These are phyloP conservation scores for Aspergillus avenaceus DNA, from an alignment of 495 filamentous ascomycete genomes.

Conservation along the genomic window DNA sequence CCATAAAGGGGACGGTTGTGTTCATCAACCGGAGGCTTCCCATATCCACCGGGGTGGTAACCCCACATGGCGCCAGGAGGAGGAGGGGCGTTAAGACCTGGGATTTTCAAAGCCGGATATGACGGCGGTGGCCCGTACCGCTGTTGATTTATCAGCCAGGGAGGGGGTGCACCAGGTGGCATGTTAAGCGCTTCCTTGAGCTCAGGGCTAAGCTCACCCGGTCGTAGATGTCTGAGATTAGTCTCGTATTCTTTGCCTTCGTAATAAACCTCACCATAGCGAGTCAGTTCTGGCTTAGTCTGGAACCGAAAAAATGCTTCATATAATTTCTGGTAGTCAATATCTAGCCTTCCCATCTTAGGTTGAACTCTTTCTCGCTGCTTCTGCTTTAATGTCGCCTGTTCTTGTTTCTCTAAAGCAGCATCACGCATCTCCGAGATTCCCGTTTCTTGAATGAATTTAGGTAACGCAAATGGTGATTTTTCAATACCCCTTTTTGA, in stretches of 20 bases:
- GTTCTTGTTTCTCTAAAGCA: constrained; percentile 89
- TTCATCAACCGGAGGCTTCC: constrained; percentile 92
- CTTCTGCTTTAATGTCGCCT: constrained; percentile 87
- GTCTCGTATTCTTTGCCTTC: constrained; percentile 98
- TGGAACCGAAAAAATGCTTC: constrained; percentile 98
- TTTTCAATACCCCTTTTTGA: constrained; percentile 97
- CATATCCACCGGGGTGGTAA: constrained; percentile 91
- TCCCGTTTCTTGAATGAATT: constrained; percentile 96
- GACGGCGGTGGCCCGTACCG: constrained; percentile 88
- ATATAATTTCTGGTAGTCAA: constrained; percentile 96
- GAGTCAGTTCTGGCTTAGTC: constrained; percentile 88
- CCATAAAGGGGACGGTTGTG: constrained; percentile 86
- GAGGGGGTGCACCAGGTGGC: constrained; percentile 87
- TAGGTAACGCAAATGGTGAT: constrained; percentile 83
- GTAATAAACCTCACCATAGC: constrained; percentile 97
- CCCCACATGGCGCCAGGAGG: constrained; percentile 95
- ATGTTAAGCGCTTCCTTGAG: constrained; percentile 93
- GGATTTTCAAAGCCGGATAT: constrained; percentile 88
- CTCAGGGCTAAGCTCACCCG: constrained; percentile 86
- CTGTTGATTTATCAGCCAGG: constrained; percentile 97
- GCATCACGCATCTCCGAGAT: constrained; percentile 98
- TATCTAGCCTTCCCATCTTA: constrained; percentile 96
- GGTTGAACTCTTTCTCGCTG: constrained; percentile 91
- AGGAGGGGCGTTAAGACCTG: constrained; percentile 91
- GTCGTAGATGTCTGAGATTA: constrained; percentile 81